phyloP scores from a whole-genome alignment of 257 asterid genomes.

The Primulina huaijiensis region DNA sequence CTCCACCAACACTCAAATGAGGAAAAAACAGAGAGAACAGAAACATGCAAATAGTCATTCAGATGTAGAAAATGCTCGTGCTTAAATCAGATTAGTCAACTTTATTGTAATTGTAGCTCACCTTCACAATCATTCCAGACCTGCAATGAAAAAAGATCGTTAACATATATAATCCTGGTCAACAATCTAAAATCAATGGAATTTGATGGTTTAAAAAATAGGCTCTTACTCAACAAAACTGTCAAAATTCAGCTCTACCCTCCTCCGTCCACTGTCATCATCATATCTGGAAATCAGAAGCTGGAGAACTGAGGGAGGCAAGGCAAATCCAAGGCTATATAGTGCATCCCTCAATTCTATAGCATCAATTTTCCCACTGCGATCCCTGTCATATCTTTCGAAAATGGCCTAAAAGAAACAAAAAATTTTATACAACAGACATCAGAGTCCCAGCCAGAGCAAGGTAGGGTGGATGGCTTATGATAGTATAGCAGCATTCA shows the following conservation, averaged over 20 bases:
- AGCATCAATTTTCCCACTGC: constrained; percentile 76
- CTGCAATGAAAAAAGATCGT: constrained; percentile 36
- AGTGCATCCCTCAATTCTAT: constrained; percentile 75
- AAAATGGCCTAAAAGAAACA: constrained; percentile 50
- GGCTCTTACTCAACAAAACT: constrained; percentile 75
- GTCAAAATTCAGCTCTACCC: constrained; percentile 60
- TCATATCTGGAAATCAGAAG: constrained; percentile 71
- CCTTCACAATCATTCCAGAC: constrained; percentile 56
- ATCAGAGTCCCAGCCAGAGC: neutral
- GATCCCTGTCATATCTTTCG: constrained; percentile 75
- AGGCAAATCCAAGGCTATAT: constrained; percentile 67
- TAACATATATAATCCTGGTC: constrained; percentile 11
- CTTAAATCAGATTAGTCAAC: neutral
- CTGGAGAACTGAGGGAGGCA: constrained; percentile 74
- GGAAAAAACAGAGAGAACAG: neutral
- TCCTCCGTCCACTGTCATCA: constrained; percentile 51
- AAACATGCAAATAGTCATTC: neutral
- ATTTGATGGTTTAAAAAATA: neutral
- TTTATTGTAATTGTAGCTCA: neutral
- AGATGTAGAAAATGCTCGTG: neutral
- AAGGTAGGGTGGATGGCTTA: neutral
- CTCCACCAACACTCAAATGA: neutral
- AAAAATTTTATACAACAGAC: neutral
- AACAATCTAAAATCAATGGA: constrained; percentile 4
- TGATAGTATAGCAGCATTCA: neutral